Evolutionary conservation across 768 basidiomycete species (phyloP), one percentile per base, ranked within the genome.

Genomic region (Pulveroboletus sp.): DNA sequence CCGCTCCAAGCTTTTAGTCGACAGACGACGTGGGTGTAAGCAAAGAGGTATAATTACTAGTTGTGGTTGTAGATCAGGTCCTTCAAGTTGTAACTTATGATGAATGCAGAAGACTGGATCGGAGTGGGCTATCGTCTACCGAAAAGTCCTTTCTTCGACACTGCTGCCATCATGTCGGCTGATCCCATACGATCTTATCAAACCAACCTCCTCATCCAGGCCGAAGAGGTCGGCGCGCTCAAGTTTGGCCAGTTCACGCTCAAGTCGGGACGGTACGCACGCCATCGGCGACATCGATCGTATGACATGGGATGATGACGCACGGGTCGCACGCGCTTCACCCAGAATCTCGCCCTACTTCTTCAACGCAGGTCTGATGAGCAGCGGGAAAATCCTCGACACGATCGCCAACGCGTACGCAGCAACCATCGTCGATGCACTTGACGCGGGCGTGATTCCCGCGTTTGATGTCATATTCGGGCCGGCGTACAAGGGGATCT

Each of bases 401-500:
- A 76, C 83, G 3, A 73, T 95, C 39, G 83, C 92, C 9, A 73
- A 78, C 4, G 90, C 93, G 5, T 97, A 94, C 58, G 91, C 95
- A 3, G 70, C 83, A 2, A 86, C 89, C 12, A 89, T 97, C 62
- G 78, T 87, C 1, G 70, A 73, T 8, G 71, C 74, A 35, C 47
- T 64, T 38, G 58, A 64, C 6, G 54, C 55, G 44, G 56, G 20
- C 34, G 60, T 43, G 10, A 49, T 77, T 6, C 71, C 74, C 1
- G 39, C 62, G 23, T 83, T 94, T 59, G 90, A 95, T 58, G 79
- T 97, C 38, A 77, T 98, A 29, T 96, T 98, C 59, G 95, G 95
- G 0, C 95, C 95, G 1, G 94, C 95, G 3, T 98, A 98, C 74
- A 98, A 98, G 72, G 95, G 93, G 22, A 98, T 98, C 62, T 80